Base-by-base conservation (phyloP, 495 filamentous ascomycete species). In the Annulohypoxylon maeteangense region DNA sequence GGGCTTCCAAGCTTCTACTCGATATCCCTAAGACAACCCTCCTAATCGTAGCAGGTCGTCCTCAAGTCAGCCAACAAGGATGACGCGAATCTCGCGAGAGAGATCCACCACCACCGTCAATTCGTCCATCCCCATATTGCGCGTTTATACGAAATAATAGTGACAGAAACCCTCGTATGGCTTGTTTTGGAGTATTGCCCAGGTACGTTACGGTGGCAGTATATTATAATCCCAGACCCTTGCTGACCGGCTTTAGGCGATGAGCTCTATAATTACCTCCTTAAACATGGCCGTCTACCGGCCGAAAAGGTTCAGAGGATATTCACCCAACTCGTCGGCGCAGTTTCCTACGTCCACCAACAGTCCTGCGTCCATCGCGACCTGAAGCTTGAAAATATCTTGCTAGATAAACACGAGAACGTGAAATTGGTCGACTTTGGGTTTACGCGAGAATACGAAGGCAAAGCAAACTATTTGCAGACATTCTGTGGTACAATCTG, bases 381-480 rank as follows among this genome's bases (percentile, higher is more conserved):
- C 76, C 83, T 99, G 11, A 99, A 99, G 80, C 85, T 99, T 66
- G 95, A 99, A 78, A 99, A 99, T 71, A 98, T 99, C 48, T 84
- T 99, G 38, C 87, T 99, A 60, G 95, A 99, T 82, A 98, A 98
- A 79, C 85, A 97, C 73, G 95, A 94, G 75, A 97, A 98, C 76
- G 95, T 99, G 70, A 99, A 99, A 82, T 85, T 99, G n/a, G 95
- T 94, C 77, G 95, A 99, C 76, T 99, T 99, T 80, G 95, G 95
- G 7, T 99, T 99, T 76, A 99, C 95, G 10, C 86, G 95, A 64
- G 95, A 99, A 79, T 99, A 99, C 78, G 94, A 98, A 76, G 94
- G 94, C 25, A 95, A 95, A 70, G 86, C 94, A 56, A 98, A 93
- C 81, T 95, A 98, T 74, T 80, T 99, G 57, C 95, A 98, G 78